Evolutionary conservation across 441 rosid species (phyloP).

Genomic region (Brassica hybrid): DNA sequence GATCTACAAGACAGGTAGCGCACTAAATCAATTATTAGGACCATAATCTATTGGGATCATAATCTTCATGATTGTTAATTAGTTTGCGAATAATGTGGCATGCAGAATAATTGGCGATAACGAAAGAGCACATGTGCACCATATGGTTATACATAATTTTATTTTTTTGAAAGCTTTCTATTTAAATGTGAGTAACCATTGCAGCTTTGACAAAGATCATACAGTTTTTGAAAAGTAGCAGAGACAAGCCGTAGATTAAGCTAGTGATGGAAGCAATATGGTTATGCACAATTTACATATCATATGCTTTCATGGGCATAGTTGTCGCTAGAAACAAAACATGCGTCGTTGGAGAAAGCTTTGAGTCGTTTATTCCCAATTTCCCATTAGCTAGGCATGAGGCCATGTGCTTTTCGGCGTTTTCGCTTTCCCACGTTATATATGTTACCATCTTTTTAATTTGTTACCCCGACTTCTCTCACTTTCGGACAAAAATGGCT

Average conservation of each 20-base stretch:
- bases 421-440: slow-evolving; percentile 28
- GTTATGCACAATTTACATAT: slow-evolving; percentile 29
- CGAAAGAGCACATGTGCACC: slow-evolving; percentile 38
- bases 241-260: slow-evolving; percentile 1
- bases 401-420: slow-evolving; percentile 42
- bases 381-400: slow-evolving; percentile 28
- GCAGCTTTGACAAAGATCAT: background rate
- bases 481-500: slow-evolving; percentile 11
- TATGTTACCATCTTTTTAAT: slow-evolving; percentile 24
- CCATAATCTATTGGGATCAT: slow-evolving; percentile 16
- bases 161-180: background rate
- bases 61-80: background rate
- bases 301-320: slow-evolving; percentile 38
- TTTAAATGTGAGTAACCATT: background rate
- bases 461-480: slow-evolving; percentile 28
- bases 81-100: slow-evolving; percentile 13
- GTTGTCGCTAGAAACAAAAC: slow-evolving; percentile 40
- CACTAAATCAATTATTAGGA: background rate
- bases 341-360: slow-evolving; percentile 17
- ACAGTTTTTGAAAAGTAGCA: background rate
- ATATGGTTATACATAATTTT: slow-evolving; percentile 23
- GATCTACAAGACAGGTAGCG: slow-evolving; percentile 14
- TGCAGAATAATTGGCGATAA: slow-evolving; percentile 17
- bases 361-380: slow-evolving; percentile 24
- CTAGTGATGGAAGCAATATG: background rate